These are phyloP conservation scores for Oryza australiensis DNA, from an alignment of 176 grass and related monocot species.

Conservation along the genomic window DNA sequence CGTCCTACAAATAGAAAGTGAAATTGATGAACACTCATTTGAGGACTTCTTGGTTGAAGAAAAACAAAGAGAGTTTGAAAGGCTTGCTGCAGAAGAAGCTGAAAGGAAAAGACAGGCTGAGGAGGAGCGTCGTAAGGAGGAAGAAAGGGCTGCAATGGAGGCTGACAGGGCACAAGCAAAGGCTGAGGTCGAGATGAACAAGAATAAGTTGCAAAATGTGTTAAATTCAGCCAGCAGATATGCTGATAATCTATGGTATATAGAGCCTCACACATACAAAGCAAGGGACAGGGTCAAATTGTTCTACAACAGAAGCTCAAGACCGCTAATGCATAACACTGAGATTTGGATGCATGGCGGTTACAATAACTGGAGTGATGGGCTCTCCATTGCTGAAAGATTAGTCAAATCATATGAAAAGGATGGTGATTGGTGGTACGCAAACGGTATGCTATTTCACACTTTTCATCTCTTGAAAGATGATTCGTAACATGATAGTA, in stretches of 20 bases:
- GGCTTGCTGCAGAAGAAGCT: constrained; percentile 72
- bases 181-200: constrained; percentile 62
- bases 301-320: constrained; percentile 80
- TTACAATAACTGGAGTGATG: constrained; percentile 86
- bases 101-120: constrained; percentile 78
- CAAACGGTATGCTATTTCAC: constrained; percentile 51
- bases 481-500: background rate
- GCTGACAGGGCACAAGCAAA: constrained; percentile 68
- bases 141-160: constrained; percentile 63
- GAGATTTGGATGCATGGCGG: constrained; percentile 93
- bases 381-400: constrained; percentile 60
- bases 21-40: constrained; percentile 67
- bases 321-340: constrained; percentile 62
- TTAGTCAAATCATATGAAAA: constrained; percentile 57
- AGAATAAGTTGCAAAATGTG: constrained; percentile 40
- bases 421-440: constrained; percentile 91
- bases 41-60: constrained; percentile 83
- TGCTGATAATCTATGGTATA: constrained; percentile 65
- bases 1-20: constrained; percentile 63
- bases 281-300: constrained; percentile 70
- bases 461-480: constrained; percentile 5
- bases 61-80: constrained; percentile 67
- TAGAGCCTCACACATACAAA: constrained; percentile 71
- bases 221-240: constrained; percentile 50
- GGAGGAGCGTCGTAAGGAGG: constrained; percentile 56